Evolutionary conservation across 495 filamentous ascomycete genomes (phyloP), one percentile per base, ranked within the genome.

Genomic region (Neurospora sp.): DNA sequence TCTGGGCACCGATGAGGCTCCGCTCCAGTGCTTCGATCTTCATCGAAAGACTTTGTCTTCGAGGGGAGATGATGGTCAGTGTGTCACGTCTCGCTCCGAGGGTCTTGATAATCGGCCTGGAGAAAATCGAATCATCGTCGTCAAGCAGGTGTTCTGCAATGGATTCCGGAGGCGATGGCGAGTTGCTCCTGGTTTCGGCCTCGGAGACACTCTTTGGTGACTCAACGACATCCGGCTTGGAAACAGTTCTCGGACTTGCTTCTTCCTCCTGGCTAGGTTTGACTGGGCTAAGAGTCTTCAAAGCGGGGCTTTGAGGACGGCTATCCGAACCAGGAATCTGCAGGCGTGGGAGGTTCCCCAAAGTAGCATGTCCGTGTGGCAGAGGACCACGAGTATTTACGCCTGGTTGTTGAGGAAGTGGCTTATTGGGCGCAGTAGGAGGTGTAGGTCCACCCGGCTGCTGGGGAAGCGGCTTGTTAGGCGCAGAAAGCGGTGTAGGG

Each of bases 11-110:
- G 42, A 80, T 38, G 6, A 80, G 75, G 3, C 74, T 75, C 70
- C 78, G 78, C 69, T 80, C 83, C 3, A 82, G 70, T 69, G 83
- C 80, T 70, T 86, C 85, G n/a, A 85, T 81, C 71, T 77, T 81
- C 81, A 83, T 85, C 14, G 82, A 81, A 69, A 85, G 69, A 68
- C 85, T 86, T 12, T 79, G 78, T 27, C 81, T 76, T 16, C 79
- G 75, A 9, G 80, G 76, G 0, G 77, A 72, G 69, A 73, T 76
- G 5, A 81, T 73, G 4, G 80, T 78, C 22, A 83, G 47, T 1
- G 84, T 85, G 45, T 86, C 83, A 38, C 85, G 81, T 73, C 79
- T 82, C 8, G 83, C 84, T 31, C 70, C 59, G 16, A 86, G 81
- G 40, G 80, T 82, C 31, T 77, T 80, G 37, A 86, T 83, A 3